These are phyloP conservation scores for Penicillium sp. DNA, from an alignment of 2,329 filamentous ascomycete species.

Conservation along the genomic window DNA sequence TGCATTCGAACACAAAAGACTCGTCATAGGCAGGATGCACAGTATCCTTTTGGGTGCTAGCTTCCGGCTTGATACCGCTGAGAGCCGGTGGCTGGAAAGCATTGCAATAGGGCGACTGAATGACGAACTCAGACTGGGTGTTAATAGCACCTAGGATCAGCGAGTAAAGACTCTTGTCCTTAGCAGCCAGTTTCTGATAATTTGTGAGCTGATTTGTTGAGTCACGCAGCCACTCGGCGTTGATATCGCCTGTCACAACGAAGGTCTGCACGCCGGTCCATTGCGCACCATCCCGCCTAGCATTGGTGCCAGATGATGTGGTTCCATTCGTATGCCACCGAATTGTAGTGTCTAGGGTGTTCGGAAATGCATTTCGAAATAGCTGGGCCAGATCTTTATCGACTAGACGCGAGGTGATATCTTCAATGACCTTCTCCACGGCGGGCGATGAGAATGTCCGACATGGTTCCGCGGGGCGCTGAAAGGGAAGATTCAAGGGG, in stretches of 20 bases:
- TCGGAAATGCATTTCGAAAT: constrained; percentile 94
- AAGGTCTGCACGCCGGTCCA: constrained; percentile 90
- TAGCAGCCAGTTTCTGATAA: constrained; percentile 81
- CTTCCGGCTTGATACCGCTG: constrained; percentile 67
- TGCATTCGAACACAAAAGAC: constrained; percentile 90
- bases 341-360: constrained; percentile 85
- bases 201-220: constrained; percentile 91
- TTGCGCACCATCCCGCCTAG: constrained; percentile 54
- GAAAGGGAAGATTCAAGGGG: constrained; percentile 76
- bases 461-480: constrained; percentile 76
- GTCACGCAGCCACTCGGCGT: constrained; percentile 88
- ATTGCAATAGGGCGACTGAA: constrained; percentile 94
- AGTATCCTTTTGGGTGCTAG: constrained; percentile 76
- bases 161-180: constrained; percentile 73
- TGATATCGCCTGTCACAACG: constrained; percentile 89
- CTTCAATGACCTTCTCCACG: constrained; percentile 83
- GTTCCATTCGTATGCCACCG: constrained; percentile 74
- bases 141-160: constrained; percentile 92
- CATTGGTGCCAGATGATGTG: constrained; percentile 33
- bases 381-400: constrained; percentile 86
- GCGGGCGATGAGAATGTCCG: constrained; percentile 84
- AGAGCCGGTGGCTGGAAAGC: constrained; percentile 94
- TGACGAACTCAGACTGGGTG: constrained; percentile 92
- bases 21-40: constrained; percentile 89
- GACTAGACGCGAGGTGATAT: constrained; percentile 75